A percentile compares a stretch with the other conserved stretches of the same genome.
Evolutionary conservation across 345 rosid genomes (phyloP).

Genomic region (Murraya paniculata): DNA sequence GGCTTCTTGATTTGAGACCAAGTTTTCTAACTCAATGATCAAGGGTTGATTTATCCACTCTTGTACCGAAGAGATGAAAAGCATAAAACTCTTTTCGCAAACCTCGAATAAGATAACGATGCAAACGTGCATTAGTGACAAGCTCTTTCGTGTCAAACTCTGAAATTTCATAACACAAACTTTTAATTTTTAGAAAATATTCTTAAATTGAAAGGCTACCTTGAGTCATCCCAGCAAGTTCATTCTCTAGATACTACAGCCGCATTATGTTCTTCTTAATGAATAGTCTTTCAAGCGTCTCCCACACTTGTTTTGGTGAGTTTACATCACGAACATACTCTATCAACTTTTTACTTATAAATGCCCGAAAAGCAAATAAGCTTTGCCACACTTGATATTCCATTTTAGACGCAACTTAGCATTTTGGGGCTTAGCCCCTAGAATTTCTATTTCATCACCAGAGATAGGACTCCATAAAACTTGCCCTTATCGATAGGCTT

Average conservation of each 20-base stretch:
- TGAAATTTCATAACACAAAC: neutral
- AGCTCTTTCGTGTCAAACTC: neutral
- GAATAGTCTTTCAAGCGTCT: neutral
- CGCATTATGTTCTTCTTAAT: neutral
- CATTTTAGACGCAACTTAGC: too few relatives aligned
- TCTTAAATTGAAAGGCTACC: constrained; percentile 8
- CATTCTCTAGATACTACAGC: neutral
- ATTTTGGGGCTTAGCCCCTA: too few relatives aligned
- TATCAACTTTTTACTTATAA: neutral
- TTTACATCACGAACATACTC: constrained; percentile 1
- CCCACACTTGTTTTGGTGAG: neutral
- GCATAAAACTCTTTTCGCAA: neutral
- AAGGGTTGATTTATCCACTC: neutral
- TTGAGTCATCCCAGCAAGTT: neutral
- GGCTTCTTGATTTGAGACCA: constrained; percentile 2
- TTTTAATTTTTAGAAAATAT: constrained; percentile 5
- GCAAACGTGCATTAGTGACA: neutral
- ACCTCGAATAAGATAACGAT: neutral
- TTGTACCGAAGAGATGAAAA: neutral
- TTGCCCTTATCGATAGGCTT: too few relatives aligned
- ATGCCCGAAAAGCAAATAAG: neutral
- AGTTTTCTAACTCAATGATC: neutral
- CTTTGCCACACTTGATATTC: too few relatives aligned
- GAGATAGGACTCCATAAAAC: too few relatives aligned
- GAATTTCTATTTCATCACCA: too few relatives aligned